phyloP scores from a whole-genome alignment of 345 rosid genomes.

The Gossypium longicalyx region DNA sequence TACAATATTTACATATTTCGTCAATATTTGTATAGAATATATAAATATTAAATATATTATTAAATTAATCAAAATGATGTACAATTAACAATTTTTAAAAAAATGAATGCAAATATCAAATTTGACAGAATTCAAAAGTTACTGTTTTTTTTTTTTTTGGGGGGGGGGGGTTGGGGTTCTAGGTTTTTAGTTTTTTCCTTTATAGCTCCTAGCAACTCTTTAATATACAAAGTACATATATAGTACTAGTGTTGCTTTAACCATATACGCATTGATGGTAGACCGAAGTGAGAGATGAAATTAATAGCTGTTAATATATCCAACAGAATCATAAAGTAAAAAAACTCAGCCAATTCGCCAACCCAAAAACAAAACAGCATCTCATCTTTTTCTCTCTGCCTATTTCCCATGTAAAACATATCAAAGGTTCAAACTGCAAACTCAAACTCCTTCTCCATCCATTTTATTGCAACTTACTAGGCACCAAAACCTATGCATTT shows the following conservation, averaged over 20 bases:
- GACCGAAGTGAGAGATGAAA: background rate
- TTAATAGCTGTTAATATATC: slow-evolving; percentile 6
- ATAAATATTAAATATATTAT: too few species aligned
- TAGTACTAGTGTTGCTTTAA: background rate
- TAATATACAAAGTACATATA: background rate
- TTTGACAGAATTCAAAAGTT: too few species aligned
- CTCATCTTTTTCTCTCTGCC: background rate
- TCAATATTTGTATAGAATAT: too few species aligned
- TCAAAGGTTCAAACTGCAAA: background rate
- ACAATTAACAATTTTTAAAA: too few species aligned
- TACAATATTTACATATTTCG: accelerated
- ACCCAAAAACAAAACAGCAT: slow-evolving; percentile 7
- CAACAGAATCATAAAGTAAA: background rate
- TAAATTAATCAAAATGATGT: too few species aligned
- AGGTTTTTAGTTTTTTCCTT: background rate
- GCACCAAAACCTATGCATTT: slow-evolving; percentile 19
- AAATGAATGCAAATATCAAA: too few species aligned
- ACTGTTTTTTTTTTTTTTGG: too few species aligned
- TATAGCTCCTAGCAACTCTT: background rate
- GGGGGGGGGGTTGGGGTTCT: accelerated
- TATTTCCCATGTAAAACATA: slow-evolving; percentile 11
- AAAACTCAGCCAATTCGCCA: slow-evolving; percentile 14
- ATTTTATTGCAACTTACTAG: slow-evolving; percentile 5
- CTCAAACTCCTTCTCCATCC: background rate
- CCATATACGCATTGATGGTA: background rate